phyloP scores from a whole-genome alignment of 495 filamentous ascomycete genomes.

The Penicillium cataractarum region DNA sequence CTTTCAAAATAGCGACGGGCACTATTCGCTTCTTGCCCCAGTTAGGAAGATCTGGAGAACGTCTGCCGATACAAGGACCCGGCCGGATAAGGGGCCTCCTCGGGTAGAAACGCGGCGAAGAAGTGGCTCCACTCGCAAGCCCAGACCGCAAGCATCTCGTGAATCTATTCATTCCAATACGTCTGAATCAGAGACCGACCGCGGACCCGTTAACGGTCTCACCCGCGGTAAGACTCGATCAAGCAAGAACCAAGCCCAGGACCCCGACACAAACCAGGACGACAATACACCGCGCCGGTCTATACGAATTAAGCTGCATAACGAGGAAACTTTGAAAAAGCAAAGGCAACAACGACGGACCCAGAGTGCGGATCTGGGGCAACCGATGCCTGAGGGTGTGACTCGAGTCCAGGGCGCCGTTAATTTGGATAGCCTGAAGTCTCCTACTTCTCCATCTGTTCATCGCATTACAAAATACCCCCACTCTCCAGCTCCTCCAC shows the following conservation, averaged over 20 bases:
- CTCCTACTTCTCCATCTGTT: conserved; percentile 82
- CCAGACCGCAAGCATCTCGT: conserved; percentile 39
- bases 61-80: conserved; percentile 25
- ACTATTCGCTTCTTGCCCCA: conserved; percentile 71
- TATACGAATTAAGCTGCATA: conserved; percentile 88
- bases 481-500: conserved; percentile 81
- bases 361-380: conserved; percentile 39
- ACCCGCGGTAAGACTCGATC: conserved; percentile 37
- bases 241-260: conserved; percentile 57
- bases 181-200: conserved; percentile 55
- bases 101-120: conserved; percentile 35
- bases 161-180: conserved; percentile 49
- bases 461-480: conserved; percentile 81
- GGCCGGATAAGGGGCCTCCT: conserved; percentile 34
- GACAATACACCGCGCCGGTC: conserved; percentile 73
- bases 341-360: conserved; percentile 55
- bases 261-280: conserved; percentile 50
- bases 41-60: conserved; percentile 60
- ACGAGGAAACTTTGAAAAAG: conserved; percentile 65
- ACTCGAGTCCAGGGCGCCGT: conserved; percentile 35
- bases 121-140: conserved; percentile 41
- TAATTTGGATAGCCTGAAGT: conserved; percentile 65
- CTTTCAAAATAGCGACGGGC: conserved; percentile 78
- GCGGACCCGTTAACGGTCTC: conserved; percentile 25
- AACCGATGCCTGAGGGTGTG: conserved; percentile 36